Conservation (phyloP, 176 grass and related monocot species). For the maize (Zea mays) region DNA sequence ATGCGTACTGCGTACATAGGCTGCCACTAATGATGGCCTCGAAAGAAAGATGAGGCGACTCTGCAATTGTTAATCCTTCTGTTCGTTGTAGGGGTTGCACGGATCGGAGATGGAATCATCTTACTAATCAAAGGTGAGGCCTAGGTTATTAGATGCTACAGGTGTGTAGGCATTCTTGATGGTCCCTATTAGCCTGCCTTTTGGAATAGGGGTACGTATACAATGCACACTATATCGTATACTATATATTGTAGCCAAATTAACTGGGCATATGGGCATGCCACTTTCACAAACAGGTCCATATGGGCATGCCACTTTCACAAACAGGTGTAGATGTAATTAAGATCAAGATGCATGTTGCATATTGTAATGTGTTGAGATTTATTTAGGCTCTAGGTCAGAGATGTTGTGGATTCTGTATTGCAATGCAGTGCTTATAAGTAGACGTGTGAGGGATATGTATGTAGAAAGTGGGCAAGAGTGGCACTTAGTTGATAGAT, state of each 20-base stretch:
- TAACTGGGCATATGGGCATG: neutral
- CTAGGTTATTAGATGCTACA: constrained; percentile 51
- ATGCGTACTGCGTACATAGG: neutral
- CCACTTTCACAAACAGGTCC: constrained; percentile 20
- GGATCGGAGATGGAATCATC: constrained; percentile 30
- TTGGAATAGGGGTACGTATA: constrained; percentile 19
- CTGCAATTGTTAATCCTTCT: constrained; percentile 33
- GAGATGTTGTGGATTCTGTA: constrained; percentile 2
- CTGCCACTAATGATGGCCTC: constrained; percentile 48
- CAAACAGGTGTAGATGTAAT: constrained; percentile 9
- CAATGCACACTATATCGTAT: neutral
- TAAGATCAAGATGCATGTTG: constrained; percentile 12
- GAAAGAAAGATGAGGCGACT: constrained; percentile 30
- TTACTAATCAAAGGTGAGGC: constrained; percentile 42
- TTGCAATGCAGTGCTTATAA: constrained; percentile 8
- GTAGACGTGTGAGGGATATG: neutral
- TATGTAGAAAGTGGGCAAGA: neutral
- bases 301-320: constrained; percentile 6
- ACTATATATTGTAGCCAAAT: constrained; percentile 7
- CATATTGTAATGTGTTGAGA: constrained; percentile 1
- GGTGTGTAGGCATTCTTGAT: constrained; percentile 31
- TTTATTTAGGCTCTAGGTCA: constrained; percentile 28
- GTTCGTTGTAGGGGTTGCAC: constrained; percentile 29
- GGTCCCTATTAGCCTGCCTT: constrained; percentile 26
- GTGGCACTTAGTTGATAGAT: neutral